Conservation (phyloP, 805 yeast genomes). For the Isabelozyma rhagii region DNA sequence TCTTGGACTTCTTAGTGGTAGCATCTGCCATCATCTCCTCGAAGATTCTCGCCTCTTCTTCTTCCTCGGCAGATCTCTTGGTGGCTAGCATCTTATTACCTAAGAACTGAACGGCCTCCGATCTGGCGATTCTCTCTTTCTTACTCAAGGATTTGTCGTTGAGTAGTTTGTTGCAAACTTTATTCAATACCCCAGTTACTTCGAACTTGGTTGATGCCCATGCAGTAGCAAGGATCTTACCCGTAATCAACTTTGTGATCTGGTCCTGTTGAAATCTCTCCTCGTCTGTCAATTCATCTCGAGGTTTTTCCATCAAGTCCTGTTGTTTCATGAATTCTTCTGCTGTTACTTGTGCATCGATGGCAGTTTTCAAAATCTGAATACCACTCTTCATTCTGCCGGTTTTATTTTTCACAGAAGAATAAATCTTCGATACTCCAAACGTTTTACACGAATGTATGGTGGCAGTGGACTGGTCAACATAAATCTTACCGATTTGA, state of each 20-base stretch:
- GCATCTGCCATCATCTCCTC: slow-evolving; percentile 93
- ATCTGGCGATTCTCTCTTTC: slow-evolving; percentile 66
- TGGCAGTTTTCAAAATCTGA: slow-evolving; percentile 74
- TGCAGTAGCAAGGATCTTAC: slow-evolving; percentile 88
- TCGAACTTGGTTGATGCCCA: slow-evolving; percentile 95
- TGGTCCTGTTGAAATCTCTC: slow-evolving; percentile 50
- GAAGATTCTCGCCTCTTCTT: slow-evolving; percentile 86
- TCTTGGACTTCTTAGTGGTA: slow-evolving; percentile 46
- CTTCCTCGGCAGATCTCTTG: slow-evolving; percentile 79
- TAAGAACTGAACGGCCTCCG: slow-evolving; percentile 70
- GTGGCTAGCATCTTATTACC: slow-evolving; percentile 69
- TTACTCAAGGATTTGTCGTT: slow-evolving; percentile 59
- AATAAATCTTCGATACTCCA: slow-evolving; percentile 82
- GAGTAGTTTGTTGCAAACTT: slow-evolving; percentile 50
- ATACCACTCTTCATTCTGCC: slow-evolving; percentile 79
- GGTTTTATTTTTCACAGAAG: slow-evolving; percentile 81
- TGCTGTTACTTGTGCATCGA: slow-evolving; percentile 77
- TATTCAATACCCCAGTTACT: slow-evolving; percentile 80
- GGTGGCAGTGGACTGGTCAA: slow-evolving; percentile 68
- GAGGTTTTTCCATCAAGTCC: slow-evolving; percentile 40
- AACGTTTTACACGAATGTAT: slow-evolving; percentile 74
- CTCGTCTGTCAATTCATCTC: slow-evolving; percentile 31
- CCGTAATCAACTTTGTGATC: slow-evolving; percentile 76
- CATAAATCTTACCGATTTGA: slow-evolving; percentile 77
- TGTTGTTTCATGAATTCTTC: slow-evolving; percentile 73